Evolutionary conservation across 2,329 filamentous ascomycete genomes (phyloP).

Genomic region (Didymella exigua): DNA sequence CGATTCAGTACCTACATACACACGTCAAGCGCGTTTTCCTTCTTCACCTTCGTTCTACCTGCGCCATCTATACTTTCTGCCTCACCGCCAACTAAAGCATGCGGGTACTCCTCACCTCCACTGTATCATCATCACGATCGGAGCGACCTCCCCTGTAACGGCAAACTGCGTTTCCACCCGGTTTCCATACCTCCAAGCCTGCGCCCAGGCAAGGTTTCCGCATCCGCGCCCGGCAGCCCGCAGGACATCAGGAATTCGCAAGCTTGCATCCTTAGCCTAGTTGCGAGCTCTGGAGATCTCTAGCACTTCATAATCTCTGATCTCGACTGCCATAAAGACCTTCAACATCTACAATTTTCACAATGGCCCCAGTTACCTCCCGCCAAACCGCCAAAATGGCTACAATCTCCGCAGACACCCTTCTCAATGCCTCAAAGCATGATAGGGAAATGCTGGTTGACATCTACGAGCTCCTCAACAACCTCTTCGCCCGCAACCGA

Average conservation of each 20-base stretch:
- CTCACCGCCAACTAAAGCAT: constrained; percentile 18
- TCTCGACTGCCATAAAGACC: background rate
- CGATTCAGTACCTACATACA: constrained; percentile 2
- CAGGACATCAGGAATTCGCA: constrained; percentile 8
- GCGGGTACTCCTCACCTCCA: constrained; percentile 10
- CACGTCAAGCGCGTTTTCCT: constrained; percentile 4
- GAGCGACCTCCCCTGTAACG: constrained; percentile 19
- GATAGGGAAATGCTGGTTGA: constrained; percentile 44
- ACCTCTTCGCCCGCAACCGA: constrained; percentile 81
- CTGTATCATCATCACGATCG: background rate
- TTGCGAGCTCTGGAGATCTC: background rate
- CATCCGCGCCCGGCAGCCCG: constrained; percentile 14
- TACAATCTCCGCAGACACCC: constrained; percentile 26
- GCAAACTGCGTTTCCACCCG: constrained; percentile 14
- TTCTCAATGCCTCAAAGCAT: constrained; percentile 26
- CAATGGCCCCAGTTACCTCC: constrained; percentile 21
- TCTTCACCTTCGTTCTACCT: constrained; percentile 8
- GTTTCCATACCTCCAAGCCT: background rate
- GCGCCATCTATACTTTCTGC: background rate
- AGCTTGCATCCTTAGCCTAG: constrained; percentile 10
- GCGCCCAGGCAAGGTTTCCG: constrained; percentile 17
- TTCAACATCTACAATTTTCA: background rate
- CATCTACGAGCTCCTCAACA: constrained; percentile 65
- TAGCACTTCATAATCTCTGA: background rate
- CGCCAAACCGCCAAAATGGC: constrained; percentile 14